Evolutionary conservation across 2,329 filamentous ascomycete species (phyloP), one percentile per base, ranked within the genome.

Genomic region (Monosporascus sp.): DNA sequence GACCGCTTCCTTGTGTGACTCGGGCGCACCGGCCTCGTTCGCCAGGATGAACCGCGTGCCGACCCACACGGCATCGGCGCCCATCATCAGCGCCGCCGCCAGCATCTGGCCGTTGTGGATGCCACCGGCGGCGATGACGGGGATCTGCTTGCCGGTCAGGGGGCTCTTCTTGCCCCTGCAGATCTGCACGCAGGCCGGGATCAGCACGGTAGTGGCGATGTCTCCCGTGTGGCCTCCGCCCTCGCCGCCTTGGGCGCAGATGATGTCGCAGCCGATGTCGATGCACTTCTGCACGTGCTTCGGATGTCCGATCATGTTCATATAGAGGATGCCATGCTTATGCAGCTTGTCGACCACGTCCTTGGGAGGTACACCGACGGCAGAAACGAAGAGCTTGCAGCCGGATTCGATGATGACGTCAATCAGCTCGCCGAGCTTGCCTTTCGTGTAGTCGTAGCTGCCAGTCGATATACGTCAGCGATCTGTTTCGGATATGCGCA

Each of bases 291-390:
- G 83, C 59, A 96, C 93, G 78, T 99, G 94, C 86, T 99, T 99
- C 69, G 94, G 93, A 81, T 99, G 94, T 62, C 94, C 94, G 71
- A 99, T 92, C 94, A 99, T 99, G 86, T 99, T 99, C 94, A 97
- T 97, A 82, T 95, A 96, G 62, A 96, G 81, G 63, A 99, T 83
- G 62, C 92, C 92, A 67, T 85, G 78, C 68, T 85, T 82, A 82
- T 99, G 94, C 47, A 99, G 85, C 70, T 84, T 88, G 61, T 97
- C 91, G 66, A 99, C 91, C 55, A 97, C 87, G 63, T 82, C 78
- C 75, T 89, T 90, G 62, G 94, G 91, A 44, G 94, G 92, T 26
- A 97, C 88, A 67, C 94, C 94, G 70, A 99, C 91, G 66, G 94
- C 94, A 50, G 90, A 97, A 65, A 99, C 94, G 77, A 99, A 99